phyloP scores from a whole-genome alignment of 176 grass and related monocot genomes.

The Lolium rigidum region DNA sequence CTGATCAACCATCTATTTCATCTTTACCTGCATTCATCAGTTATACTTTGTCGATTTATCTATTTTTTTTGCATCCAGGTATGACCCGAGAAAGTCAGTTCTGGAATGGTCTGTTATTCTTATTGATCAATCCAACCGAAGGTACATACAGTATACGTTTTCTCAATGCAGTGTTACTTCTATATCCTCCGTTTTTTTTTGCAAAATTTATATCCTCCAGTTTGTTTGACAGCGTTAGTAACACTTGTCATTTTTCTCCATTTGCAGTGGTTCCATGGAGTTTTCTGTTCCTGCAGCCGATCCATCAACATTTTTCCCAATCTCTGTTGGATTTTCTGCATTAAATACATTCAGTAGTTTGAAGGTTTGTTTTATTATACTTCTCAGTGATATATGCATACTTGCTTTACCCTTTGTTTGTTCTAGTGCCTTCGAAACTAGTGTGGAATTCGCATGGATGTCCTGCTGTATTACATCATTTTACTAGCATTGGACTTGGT shows the following conservation, averaged over 20 bases:
- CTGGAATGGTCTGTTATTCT: conserved; percentile 89
- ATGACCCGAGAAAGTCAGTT: conserved; percentile 75
- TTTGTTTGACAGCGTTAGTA: conserved; percentile 20
- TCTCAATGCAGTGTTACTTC: background rate
- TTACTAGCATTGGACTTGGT: background rate
- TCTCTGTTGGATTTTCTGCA: conserved; percentile 74
- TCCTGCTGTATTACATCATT: conserved; percentile 9
- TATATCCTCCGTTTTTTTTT: background rate
- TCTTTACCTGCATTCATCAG: conserved; percentile 15
- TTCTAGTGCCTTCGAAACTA: background rate
- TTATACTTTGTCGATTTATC: conserved; percentile 20
- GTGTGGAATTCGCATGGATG: background rate
- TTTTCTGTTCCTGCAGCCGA: conserved; percentile 79
- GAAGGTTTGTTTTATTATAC: conserved; percentile 63
- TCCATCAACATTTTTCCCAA: conserved; percentile 79
- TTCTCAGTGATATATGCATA: conserved; percentile 19
- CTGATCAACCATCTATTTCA: background rate
- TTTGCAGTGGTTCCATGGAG: conserved; percentile 89
- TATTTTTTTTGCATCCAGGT: conserved; percentile 54
- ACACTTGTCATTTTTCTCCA: conserved; percentile 22
- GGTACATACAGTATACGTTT: conserved; percentile 46
- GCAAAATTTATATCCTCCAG: background rate
- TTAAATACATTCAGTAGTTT: conserved; percentile 76
- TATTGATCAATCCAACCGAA: conserved; percentile 83
- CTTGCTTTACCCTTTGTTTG: background rate